phyloP scores from a whole-genome alignment of 176 grass and related monocot species.

The Carex cristatella region DNA sequence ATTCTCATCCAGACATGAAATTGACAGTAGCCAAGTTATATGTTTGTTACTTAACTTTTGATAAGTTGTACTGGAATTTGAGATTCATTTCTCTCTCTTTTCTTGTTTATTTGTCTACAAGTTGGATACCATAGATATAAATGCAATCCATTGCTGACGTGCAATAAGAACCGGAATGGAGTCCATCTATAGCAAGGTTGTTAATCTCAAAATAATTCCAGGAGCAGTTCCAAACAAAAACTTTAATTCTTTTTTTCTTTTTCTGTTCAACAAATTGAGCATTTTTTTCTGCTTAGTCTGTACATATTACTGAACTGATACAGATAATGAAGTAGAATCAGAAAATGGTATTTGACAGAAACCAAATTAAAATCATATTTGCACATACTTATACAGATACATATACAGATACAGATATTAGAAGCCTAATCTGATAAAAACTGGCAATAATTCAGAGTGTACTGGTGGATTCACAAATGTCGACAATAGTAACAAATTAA shows the following conservation, averaged over 20 bases:
- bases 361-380: not conserved
- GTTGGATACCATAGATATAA: not conserved
- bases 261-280: not conserved
- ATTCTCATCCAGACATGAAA: slow-evolving; percentile 4
- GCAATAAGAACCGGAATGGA: not conserved
- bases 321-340: not conserved
- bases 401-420: not conserved
- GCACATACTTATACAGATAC: not conserved
- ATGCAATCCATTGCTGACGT: not conserved
- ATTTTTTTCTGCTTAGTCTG: not conserved
- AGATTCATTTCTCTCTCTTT: not conserved
- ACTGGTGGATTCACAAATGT: not conserved
- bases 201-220: not conserved
- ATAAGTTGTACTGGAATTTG: not conserved
- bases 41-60: not conserved
- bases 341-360: not conserved
- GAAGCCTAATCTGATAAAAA: not conserved
- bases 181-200: not conserved
- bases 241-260: not conserved
- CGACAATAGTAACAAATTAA: not conserved
- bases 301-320: not conserved
- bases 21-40: not conserved
- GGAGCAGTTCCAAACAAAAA: not conserved
- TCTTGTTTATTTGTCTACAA: not conserved
- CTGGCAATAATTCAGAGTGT: not conserved